Conservation (phyloP, 2,329 filamentous ascomycete genomes). For the Colletotrichum truncatum region DNA sequence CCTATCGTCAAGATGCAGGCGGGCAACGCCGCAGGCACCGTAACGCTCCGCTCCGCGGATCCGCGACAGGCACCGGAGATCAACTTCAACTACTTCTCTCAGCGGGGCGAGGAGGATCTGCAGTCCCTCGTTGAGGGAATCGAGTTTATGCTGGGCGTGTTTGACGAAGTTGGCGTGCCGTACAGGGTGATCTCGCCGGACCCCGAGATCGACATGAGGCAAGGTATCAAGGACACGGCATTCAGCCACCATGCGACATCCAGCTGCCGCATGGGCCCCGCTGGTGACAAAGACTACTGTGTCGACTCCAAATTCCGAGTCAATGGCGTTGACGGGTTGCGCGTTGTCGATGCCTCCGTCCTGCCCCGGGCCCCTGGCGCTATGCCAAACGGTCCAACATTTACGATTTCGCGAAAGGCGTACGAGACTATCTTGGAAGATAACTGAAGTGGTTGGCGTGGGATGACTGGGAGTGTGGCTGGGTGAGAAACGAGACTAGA, state of each 20-base stretch:
- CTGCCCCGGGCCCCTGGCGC: constrained; percentile 49
- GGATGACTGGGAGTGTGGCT: too few relatives aligned
- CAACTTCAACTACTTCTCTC: constrained; percentile 59
- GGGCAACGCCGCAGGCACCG: constrained; percentile 60
- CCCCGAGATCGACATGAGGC: constrained; percentile 51
- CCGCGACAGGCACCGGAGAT: constrained; percentile 69
- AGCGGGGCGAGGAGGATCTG: constrained; percentile 41
- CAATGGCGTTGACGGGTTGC: constrained; percentile 58
- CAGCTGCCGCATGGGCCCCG: constrained; percentile 63
- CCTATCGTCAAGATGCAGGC: constrained; percentile 12
- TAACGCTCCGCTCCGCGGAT: constrained; percentile 63
- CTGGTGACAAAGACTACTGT: constrained; percentile 59
- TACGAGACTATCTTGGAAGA: too few relatives aligned
- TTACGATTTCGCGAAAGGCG: too few relatives aligned
- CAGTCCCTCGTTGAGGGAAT: constrained; percentile 59
- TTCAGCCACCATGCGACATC: constrained; percentile 67
- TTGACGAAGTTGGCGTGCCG: constrained; percentile 37
- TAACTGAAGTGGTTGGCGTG: too few relatives aligned
- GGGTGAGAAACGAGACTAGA: too few relatives aligned
- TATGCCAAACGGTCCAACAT: neutral
- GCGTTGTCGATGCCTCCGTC: constrained; percentile 67
- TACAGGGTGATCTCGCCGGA: constrained; percentile 21
- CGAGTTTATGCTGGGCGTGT: constrained; percentile 48
- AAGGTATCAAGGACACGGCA: constrained; percentile 53
- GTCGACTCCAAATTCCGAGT: constrained; percentile 65